Base-by-base conservation (phyloP, 192 early-diverging fungal genomes). In the Rhizophagus prolifer region DNA sequence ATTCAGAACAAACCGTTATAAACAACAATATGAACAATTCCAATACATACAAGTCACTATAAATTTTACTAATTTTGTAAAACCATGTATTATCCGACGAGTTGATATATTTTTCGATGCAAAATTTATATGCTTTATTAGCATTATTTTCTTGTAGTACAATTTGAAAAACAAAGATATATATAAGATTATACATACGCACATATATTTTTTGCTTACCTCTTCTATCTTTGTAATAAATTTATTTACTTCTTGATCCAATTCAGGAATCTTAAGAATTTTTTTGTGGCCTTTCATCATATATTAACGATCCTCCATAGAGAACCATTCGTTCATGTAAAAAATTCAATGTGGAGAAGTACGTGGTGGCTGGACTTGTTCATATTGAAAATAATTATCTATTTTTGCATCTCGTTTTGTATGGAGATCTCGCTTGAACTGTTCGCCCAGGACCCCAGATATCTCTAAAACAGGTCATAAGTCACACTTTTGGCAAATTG, bases 241-340 rank as follows among this genome's bases (percentile, higher is more conserved):
- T 68, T 14, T 12, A 59, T 78, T 78, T 13, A 58, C 68, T 9
- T 78, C 30, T 54, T 78, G 9, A 10, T 23, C 31, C 26, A 78
- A 34, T 23, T 60, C 68, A 16, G 31, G 28, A 71, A 78, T 68
- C 58, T 38, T 68, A 9, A 78, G 26, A 54, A 71, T 26, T 70
- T 23, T n/a, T 63, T 59, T 19, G 26, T 78, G 46, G 34, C 38
- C 46, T 47, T 69, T 76, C 31, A 61, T 58, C 14, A 78, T 78
- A 44, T 62, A 25, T 60, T 78, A 21, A 59, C 5, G 34, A 23
- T 26, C 12, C 5, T 9, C 8, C 8, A 38, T 38, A 59, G 31
- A 41, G 71, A 78, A 78, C 69, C 68, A 78, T 36, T 5, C 47
- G 0, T 38, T 7, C 76, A 78, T 78, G 71, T 78, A 41, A 38